Base-by-base conservation (phyloP, 2,329 filamentous ascomycete genomes). In the Sporothrix phasma region DNA sequence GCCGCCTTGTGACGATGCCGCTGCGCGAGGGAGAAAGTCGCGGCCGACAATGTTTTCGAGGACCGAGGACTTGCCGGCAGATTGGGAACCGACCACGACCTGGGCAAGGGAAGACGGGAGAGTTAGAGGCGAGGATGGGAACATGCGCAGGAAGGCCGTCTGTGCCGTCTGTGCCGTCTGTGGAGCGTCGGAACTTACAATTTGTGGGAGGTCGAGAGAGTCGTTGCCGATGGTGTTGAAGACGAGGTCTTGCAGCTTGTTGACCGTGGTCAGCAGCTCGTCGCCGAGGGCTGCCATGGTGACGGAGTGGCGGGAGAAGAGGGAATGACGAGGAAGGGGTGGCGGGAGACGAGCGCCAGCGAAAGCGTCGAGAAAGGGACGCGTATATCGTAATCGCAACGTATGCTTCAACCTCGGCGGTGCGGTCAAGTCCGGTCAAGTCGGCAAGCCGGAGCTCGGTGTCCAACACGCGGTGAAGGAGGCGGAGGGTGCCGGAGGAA, bases 141-240 rank as follows among this genome's bases (percentile, higher is more conserved):
- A n/a, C n/a, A n/a, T n/a, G n/a, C n/a, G n/a, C n/a, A n/a, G n/a
- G n/a, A n/a, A n/a, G n/a, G n/a, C n/a, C n/a, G n/a, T n/a, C n/a
- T n/a, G n/a, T n/a, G n/a, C n/a, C n/a, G n/a, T n/a, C n/a, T n/a
- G n/a, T n/a, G n/a, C n/a, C n/a, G n/a, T n/a, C n/a, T n/a, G n/a
- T n/a, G n/a, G n/a, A n/a, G n/a, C n/a, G 22, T 2, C 3, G 17
- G 22, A 13, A n/a, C 86, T 74, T 87, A 97, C 94, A 83, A 99
- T 99, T 79, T 99, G 94, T 65, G 94, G 94, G 65, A 99, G 81
- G 78, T 99, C 94, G 67, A 99, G 84, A 62, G 93, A 97, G 77
- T 99, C 94, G 80, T 92, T 97, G 77, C 94, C 94, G 76, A 99
- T 99, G 70, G 94, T 99, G 80, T 99, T 99, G 82, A 99, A 99